Evolutionary conservation across 495 filamentous ascomycete species (phyloP), one percentile per base, ranked within the genome.

Genomic region (Xylaria acuta): DNA sequence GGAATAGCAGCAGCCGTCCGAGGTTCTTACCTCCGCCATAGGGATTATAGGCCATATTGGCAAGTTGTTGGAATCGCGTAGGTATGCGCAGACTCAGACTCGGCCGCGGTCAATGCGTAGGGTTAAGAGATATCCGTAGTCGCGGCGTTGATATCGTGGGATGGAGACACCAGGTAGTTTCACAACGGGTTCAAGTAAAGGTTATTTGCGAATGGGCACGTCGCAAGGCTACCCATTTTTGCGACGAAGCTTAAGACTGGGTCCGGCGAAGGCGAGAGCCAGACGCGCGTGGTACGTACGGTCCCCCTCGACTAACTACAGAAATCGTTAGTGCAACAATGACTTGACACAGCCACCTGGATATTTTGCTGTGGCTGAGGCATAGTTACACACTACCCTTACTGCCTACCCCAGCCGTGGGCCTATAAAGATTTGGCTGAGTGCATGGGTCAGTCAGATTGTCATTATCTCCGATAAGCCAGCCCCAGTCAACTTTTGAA

Each of bases 11-110:
- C 4, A 51, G 36, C 47, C 12, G 72, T 32, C 22, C 41, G 59
- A 22, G 36, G 16, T 4, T 64, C 87, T 81, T 81, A 94, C 93
- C 85, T 76, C 76, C 77, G 87, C 90, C 91, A 78, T 94, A 95
- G 41, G 88, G 90, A 82, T 94, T 93, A 81, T 94, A 95, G 82
- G 94, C 91, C 80, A 83, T 88, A 76, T 65, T 77, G 76, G 69
- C 58, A 36, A 51, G 38, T 58, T 6, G 59, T 64, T 56, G 41
- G 53, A 43, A 38, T 56, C 27, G 41, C 40, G 40, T 60, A 45
- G 58, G 22, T n/a, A n/a, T n/a, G n/a, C n/a, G n/a, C n/a, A n/a
- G n/a, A n/a, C 47, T 71, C 27, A 14, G 30, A 47, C 27, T 53
- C 30, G 58, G 47, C 5, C 27, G 45, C 30, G 20, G 54, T 69